Evolutionary conservation across 331 rosid species (phyloP), one percentile per base, ranked within the genome.

Genomic region (Prunus yedoensis): DNA sequence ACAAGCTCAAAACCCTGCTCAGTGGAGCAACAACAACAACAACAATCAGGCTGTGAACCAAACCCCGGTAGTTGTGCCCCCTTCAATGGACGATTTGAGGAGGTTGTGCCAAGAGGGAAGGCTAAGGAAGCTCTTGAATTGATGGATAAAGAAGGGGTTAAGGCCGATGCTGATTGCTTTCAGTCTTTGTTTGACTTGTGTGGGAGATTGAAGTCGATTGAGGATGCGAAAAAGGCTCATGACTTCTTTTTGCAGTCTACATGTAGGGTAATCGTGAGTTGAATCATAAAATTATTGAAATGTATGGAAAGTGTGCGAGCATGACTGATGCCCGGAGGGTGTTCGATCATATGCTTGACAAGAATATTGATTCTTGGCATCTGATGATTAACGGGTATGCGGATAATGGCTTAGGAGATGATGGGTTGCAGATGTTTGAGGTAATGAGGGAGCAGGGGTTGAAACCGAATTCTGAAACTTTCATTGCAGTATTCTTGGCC

Each of bases 271-370:
- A 91, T 65, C 76, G 67, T 38, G 80, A 74, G 72, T 70, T 89
- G 85, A 89, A 69, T 54, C 83, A 88, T 78, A 84, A 86, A 83
- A 96, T 91, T 70, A 80, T 93, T 69, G 93, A 85, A 54, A 88
- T 93, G 98, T 87, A 83, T 68, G 93, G 84, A 45, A 91, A 82
- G 62, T 93, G 98, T 73, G 88, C 78, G 51, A 89, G 97, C 80
- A 89, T 88, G 97, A 88, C 82, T 60, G 97, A 91, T 83, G 91
- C 97, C 88, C n/a, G n/a, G 86, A 11, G 86, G 98, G 95, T 93
- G 86, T 93, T 93, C 50, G 97, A 93, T 83, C 91, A 91, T 80
- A 81, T 93, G 91, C 84, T 91, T 23, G 89, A 85, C 8, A 82
- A 87, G 78, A 81, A 73, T 58, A 77, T 89, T 64, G 88, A 93